Percentiles rank a stretch among this genome's conserved stretches.
Conservation (phyloP, 179 eudicot species). For the Beta macrorhiza region DNA sequence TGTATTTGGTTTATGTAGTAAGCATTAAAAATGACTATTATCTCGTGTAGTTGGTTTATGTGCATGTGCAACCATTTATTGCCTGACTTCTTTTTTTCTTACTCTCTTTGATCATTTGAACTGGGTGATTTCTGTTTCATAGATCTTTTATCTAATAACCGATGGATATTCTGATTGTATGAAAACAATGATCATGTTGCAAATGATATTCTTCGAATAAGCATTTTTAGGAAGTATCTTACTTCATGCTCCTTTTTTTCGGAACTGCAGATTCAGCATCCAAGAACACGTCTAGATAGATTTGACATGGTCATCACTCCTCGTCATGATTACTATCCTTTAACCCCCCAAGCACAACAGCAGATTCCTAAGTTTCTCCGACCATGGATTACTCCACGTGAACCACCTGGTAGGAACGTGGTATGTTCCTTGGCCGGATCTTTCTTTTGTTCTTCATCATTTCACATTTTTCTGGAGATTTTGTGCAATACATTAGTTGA, state of each 20-base stretch:
- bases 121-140: background rate
- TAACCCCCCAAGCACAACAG: slow-evolving; percentile 69
- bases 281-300: slow-evolving; percentile 74
- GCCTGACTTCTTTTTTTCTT: background rate
- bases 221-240: slow-evolving; percentile 4
- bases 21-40: background rate
- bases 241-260: slow-evolving; percentile 14
- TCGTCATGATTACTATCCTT: slow-evolving; percentile 79
- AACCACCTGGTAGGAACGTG: slow-evolving; percentile 80
- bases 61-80: background rate
- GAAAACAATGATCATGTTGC: background rate
- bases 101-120: slow-evolving; percentile 2
- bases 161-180: background rate
- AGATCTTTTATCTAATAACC: background rate
- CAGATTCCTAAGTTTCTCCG: slow-evolving; percentile 76
- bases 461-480: background rate
- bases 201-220: background rate
- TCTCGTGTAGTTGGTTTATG: too few species aligned
- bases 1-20: background rate
- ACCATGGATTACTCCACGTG: slow-evolving; percentile 82
- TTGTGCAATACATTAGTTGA: background rate
- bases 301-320: slow-evolving; percentile 94
- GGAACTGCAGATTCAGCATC: slow-evolving; percentile 66
- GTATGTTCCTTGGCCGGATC: slow-evolving; percentile 40
- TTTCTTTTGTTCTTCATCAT: background rate